Conservation (phyloP, 805 yeast species). For the Wickerhamiella dianesei region DNA sequence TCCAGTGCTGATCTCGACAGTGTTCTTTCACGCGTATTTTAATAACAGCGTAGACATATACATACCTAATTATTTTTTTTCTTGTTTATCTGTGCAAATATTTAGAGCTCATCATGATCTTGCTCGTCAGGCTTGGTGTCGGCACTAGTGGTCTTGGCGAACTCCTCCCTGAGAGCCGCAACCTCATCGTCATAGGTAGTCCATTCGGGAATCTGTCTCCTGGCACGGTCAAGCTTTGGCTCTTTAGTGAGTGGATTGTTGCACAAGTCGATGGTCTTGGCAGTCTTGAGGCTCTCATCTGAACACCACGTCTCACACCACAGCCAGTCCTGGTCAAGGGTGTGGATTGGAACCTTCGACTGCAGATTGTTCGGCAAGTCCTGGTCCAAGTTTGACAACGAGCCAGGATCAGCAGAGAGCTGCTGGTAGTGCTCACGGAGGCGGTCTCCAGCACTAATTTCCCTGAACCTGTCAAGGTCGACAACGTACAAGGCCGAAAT, state of each 20-base stretch:
- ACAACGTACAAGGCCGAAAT: constrained; percentile 76
- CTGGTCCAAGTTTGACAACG: constrained; percentile 76
- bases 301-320: constrained; percentile 95
- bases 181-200: constrained; percentile 46
- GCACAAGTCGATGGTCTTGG: constrained; percentile 73
- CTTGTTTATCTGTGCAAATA: no score
- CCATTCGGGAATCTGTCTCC: constrained; percentile 74
- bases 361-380: constrained; percentile 89
- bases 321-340: constrained; percentile 71
- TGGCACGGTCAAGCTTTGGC: constrained; percentile 60
- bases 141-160: constrained; percentile 1
- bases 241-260: constrained; percentile 75
- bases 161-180: constrained; percentile 12
- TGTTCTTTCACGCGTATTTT: constrained; percentile 19
- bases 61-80: no score
- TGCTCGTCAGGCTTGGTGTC: constrained; percentile 2
- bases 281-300: constrained; percentile 43
- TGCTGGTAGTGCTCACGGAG: constrained; percentile 75
- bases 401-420: constrained; percentile 62
- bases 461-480: constrained; percentile 56
- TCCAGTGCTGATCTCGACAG: constrained; percentile 10
- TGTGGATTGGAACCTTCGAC: constrained; percentile 45
- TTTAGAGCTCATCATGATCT: constrained; percentile 13
- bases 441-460: constrained; percentile 59
- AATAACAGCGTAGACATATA: constrained; percentile 1